phyloP scores from a whole-genome alignment of 805 yeast species.

The Hermanozyma aechmeae region DNA sequence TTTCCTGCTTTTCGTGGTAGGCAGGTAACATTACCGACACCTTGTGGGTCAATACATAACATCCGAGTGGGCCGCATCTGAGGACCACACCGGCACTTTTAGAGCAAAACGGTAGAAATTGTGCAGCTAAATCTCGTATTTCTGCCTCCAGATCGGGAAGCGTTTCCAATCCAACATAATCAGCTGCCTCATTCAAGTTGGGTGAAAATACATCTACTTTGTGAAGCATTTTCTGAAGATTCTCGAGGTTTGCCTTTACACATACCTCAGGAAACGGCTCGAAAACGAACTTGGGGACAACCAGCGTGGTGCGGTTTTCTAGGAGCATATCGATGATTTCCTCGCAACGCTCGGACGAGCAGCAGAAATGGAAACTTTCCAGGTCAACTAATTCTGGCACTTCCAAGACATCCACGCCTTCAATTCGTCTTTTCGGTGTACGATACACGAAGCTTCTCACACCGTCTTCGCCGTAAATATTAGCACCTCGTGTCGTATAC shows the following conservation, averaged over 20 bases:
- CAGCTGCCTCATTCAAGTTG: conserved; percentile 75
- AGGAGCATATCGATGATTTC: conserved; percentile 33
- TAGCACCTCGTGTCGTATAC: conserved; percentile 74
- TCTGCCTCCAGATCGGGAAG: conserved; percentile 28
- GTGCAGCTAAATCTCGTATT: conserved; percentile 22
- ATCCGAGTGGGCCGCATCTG: conserved; percentile 72
- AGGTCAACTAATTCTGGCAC: conserved; percentile 26
- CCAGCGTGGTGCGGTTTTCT: conserved; percentile 17
- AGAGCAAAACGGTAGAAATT: conserved; percentile 22
- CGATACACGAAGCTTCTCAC: conserved; percentile 46
- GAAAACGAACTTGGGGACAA: conserved; percentile 57
- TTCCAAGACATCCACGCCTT: conserved; percentile 41
- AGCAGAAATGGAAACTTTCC: conserved; percentile 58
- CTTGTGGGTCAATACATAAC: conserved; percentile 33
- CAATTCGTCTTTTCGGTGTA: conserved; percentile 53
- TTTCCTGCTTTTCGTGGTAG: conserved; percentile 42
- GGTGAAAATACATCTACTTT: conserved; percentile 64
- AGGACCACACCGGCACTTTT: conserved; percentile 45
- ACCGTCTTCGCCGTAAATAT: conserved; percentile 58
- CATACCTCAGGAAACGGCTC: conserved; percentile 86
- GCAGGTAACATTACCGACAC: conserved; percentile 54
- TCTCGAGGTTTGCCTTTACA: conserved; percentile 31
- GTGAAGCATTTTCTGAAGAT: conserved; percentile 28
- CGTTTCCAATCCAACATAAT: conserved; percentile 40
- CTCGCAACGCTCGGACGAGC: conserved; percentile 55